A percentile compares a stretch with the other conserved stretches of the same genome.
Conservation (phyloP, 495 filamentous ascomycete genomes). For the Penicillium cosmopolitanum region DNA sequence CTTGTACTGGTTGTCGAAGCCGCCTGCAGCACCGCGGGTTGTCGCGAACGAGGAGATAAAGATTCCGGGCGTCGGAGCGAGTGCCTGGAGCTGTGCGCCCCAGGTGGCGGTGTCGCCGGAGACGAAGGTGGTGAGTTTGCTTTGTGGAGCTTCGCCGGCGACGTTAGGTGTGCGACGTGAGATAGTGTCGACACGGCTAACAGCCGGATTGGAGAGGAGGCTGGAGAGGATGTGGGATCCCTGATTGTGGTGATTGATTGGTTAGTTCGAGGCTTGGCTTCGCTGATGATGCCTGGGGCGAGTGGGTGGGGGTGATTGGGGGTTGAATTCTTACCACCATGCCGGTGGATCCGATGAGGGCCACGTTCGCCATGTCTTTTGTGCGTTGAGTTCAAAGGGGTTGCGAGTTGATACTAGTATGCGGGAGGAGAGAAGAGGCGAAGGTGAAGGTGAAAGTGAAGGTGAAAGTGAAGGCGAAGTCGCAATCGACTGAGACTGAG, state of each 20-base stretch:
- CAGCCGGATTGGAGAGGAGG: conserved; percentile 41
- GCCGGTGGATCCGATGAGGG: conserved; percentile 50
- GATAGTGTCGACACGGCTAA: conserved; percentile 50
- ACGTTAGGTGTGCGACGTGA: conserved; percentile 46
- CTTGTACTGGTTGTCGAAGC: conserved; percentile 73
- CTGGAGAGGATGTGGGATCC: conserved; percentile 53
- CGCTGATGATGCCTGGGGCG: conserved; percentile 2
- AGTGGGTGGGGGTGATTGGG: neutral
- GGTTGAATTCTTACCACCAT: conserved; percentile 46
- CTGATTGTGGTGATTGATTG: conserved; percentile 26
- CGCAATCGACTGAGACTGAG: too few relatives aligned
- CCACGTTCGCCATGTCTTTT: conserved; percentile 44
- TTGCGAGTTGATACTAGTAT: neutral
- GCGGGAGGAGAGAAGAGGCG: neutral
- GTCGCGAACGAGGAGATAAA: conserved; percentile 71
- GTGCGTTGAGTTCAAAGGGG: neutral
- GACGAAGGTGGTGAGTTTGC: conserved; percentile 49
- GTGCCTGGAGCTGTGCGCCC: conserved; percentile 54
- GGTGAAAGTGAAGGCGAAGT: neutral
- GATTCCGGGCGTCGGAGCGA: conserved; percentile 59
- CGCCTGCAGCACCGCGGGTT: conserved; percentile 65
- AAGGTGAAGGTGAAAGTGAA: neutral
- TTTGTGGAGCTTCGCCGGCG: conserved; percentile 33
- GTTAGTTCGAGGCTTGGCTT: neutral
- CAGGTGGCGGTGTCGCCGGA: conserved; percentile 56